Evolutionary conservation across 106 monocot genomes (phyloP), one percentile per base, ranked within the genome.

Genomic region (Narthecium ossifragum): DNA sequence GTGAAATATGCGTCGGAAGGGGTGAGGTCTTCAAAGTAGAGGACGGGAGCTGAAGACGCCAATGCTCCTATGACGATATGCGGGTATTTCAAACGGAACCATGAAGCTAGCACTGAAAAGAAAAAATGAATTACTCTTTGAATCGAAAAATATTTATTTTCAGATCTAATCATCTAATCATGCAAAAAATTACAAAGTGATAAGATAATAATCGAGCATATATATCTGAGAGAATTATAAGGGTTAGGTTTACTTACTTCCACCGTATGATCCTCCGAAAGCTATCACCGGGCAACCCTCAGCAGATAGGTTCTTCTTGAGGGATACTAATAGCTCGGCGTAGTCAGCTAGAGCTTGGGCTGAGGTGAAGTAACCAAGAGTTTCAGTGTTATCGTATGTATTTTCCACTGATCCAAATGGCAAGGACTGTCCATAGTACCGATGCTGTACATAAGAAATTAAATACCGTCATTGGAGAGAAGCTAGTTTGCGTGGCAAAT

Each of bases 31-130:
- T 96, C 96, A 70, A 96, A 86, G 60, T 96, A 81, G n/a, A 96
- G 53, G 36, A 96, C 87, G 8, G 96, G 96, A 14, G 96, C 80
- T 20, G 96, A 96, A 32, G 96, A 90, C 48, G 96, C 80, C 62
- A 96, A 29, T 34, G 96, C 96, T 14, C 96, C 96, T 69, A 81
- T 78, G 36, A 86, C 59, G 8, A 96, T 62, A 48, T 96, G 90
- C 1, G 96, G 96, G 52, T 96, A 96, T 48, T 96, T 96, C 26
- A 96, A 63, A 41, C 96, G 83, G 54, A 96, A 96, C 96, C 96
- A 96, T 51, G 96, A 77, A 39, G 96, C 90, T 65, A 96, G 56
- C 96, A 96, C 96, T n/a, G n/a, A n/a, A n/a, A n/a, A n/a, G n/a
- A n/a, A n/a, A n/a, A n/a, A n/a, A n/a, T n/a, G n/a, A n/a, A n/a